phyloP scores from a whole-genome alignment of 1,139 yeast genomes.

The Pichia norvegensis region DNA sequence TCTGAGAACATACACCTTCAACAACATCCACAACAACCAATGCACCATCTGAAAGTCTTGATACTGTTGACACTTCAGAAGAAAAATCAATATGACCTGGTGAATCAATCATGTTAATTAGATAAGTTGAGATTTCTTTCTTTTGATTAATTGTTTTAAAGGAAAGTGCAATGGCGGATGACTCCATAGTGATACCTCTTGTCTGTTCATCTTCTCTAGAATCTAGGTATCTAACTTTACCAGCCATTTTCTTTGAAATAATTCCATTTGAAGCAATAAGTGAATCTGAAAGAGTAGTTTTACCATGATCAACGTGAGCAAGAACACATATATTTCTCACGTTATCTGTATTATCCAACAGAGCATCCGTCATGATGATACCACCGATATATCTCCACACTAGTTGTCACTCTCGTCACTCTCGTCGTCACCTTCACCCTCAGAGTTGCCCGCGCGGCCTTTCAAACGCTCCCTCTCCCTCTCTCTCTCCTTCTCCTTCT shows the following conservation, averaged over 20 bases:
- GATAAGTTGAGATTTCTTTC: constrained; percentile 56
- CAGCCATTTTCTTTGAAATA: constrained; percentile 90
- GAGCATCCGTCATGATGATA: constrained; percentile 26
- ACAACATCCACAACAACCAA: constrained; percentile 92
- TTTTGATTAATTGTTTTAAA: constrained; percentile 53
- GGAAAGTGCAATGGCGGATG: constrained; percentile 84
- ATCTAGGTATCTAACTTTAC: constrained; percentile 86
- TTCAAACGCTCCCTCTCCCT: neutral
- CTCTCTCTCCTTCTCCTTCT: neutral
- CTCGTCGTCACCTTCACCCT: neutral
- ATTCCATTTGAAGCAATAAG: constrained; percentile 92
- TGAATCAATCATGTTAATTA: constrained; percentile 89
- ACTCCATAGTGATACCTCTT: constrained; percentile 97
- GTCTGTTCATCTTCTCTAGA: constrained; percentile 93
- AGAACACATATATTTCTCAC: constrained; percentile 88
- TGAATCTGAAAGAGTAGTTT: constrained; percentile 90
- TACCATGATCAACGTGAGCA: constrained; percentile 99
- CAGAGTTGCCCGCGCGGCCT: neutral
- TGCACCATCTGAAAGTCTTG: constrained; percentile 94
- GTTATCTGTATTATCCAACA: constrained; percentile 62
- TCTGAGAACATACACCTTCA: constrained; percentile 97
- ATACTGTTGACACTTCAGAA: constrained; percentile 91
- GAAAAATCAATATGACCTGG: constrained; percentile 99
- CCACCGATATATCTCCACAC: neutral
- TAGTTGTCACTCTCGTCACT: neutral